Conservation (phyloP, 306 rosid genomes). For the Alnus glutinosa region DNA sequence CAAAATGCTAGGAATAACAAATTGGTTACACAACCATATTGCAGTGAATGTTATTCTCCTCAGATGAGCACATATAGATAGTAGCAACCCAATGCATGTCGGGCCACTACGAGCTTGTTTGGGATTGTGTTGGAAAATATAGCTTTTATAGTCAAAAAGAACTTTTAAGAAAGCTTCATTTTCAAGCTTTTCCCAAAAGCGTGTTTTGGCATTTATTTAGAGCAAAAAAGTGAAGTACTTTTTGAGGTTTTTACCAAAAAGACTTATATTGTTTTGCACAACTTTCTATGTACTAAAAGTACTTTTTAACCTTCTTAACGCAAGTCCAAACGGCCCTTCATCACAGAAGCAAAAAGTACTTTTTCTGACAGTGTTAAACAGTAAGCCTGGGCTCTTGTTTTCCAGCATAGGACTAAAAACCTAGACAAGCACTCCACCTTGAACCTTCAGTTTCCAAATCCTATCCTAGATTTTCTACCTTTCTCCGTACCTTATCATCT, state of each 20-base stretch:
- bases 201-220: too few species aligned
- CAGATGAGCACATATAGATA: not conserved
- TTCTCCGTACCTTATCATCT: not conserved
- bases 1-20: too few species aligned
- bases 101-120: not conserved
- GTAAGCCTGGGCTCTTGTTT: not conserved
- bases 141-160: too few species aligned
- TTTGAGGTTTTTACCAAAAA: too few species aligned
- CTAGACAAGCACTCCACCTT: not conserved
- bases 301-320: too few species aligned
- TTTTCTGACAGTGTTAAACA: not conserved
- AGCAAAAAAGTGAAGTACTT: too few species aligned
- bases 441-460: not conserved
- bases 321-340: not conserved
- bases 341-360: not conserved
- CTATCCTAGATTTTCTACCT: not conserved
- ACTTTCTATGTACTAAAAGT: too few species aligned
- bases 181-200: too few species aligned
- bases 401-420: not conserved
- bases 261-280: too few species aligned
- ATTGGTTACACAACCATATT: not conserved
- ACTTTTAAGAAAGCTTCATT: too few species aligned
- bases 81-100: not conserved
- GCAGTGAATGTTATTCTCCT: not conserved
- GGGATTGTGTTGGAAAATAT: too few species aligned